Evolutionary conservation across 768 basidiomycete genomes (phyloP).

Genomic region (Grammothele lineata): DNA sequence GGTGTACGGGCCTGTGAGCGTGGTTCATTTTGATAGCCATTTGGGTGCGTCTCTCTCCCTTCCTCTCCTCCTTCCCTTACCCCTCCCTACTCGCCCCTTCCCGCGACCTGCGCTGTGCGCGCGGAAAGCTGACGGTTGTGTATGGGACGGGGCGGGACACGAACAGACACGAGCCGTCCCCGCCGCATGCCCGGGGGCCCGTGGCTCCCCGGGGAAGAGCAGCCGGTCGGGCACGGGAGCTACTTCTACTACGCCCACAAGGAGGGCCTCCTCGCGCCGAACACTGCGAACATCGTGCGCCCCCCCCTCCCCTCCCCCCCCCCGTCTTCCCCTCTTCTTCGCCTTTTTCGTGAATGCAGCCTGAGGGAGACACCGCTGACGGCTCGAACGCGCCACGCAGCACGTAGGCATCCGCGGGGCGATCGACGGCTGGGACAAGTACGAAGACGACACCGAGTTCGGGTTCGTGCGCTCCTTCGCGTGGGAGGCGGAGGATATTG

Average conservation of each 20-base stretch:
- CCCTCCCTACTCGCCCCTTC: too few species aligned
- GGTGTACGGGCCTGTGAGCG: slow-evolving; percentile 29
- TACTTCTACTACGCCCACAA: slow-evolving; percentile 32
- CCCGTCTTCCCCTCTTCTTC: too few species aligned
- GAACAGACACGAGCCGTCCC: too few species aligned
- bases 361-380: too few species aligned
- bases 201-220: slow-evolving; percentile 28
- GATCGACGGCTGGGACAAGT: slow-evolving; percentile 24
- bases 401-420: slow-evolving; percentile 30
- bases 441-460: slow-evolving; percentile 27
- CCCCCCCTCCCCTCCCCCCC: too few species aligned
- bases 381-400: too few species aligned
- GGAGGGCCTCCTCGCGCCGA: slow-evolving; percentile 28
- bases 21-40: slow-evolving; percentile 32
- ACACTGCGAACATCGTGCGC: slow-evolving; percentile 29
- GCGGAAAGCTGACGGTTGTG: not conserved
- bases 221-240: slow-evolving; percentile 28
- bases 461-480: slow-evolving; percentile 29
- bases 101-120: too few species aligned
- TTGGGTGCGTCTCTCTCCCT: slow-evolving; percentile 24
- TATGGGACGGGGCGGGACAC: too few species aligned
- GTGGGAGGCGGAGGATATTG: slow-evolving; percentile 30
- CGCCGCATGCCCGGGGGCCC: too few species aligned
- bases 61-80: too few species aligned
- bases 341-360: too few species aligned